Evolutionary conservation across 179 eudicot species (phyloP), one percentile per base, ranked within the genome.

Genomic region (Carnegiea gigantea): DNA sequence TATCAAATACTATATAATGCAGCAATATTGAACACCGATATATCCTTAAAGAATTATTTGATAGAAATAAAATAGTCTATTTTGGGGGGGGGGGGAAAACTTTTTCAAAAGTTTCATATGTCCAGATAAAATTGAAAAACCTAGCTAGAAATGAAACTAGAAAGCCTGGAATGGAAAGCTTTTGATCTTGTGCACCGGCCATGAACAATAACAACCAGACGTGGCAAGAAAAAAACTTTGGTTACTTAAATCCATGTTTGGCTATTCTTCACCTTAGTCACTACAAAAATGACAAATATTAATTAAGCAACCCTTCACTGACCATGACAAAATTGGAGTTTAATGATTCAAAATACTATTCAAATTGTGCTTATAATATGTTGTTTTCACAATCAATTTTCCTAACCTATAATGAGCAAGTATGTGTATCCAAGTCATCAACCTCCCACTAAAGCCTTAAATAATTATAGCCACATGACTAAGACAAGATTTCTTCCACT

Each of bases 381-480:
- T 67, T 67, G 72, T 67, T 67, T 67, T 67, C 72, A 67, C 40
- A 13, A 14, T 67, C 72, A 26, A 67, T 67, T 67, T 28, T 28
- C 72, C 72, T 28, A 21, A 67, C 72, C 72, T 11, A 67, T 30
- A 62, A 67, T 67, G 38, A 28, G 40, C 72, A 26, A 67, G 72
- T 26, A 26, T 67, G 72, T 67, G 72, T 67, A 11, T 28, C 72
- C 40, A 51, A 81, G 75, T 75, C 79, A 75, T 75, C 79, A 51
- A 74, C 77, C 49, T 75, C 75, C 70, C 67, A 76, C 21, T 60
- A 21, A 75, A 43, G 18, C 13, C 24, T 60, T 54, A 81, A 68
- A 81, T 2, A 81, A 75, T 57, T 57, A 6, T 81, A 76, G 80
- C 57, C 79, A 76, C 79, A 64, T 64, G 76, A 51, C 20, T 81